Percentiles rank a stretch among this genome's conserved stretches.
Conservation (phyloP, 2,329 filamentous ascomycete genomes). For the Zopfia rhizophila region DNA sequence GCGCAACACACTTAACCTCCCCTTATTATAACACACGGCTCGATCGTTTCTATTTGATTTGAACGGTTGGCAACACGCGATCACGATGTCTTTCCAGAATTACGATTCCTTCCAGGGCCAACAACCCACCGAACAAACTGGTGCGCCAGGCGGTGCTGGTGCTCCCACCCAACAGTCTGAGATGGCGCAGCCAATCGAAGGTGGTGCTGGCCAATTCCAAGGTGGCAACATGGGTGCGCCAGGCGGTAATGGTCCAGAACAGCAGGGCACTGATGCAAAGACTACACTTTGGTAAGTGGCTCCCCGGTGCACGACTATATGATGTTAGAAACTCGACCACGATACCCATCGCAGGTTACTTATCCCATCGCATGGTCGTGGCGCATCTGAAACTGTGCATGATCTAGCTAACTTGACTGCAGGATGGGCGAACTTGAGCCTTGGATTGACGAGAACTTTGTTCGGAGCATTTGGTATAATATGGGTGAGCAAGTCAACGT, state of each 20-base stretch:
- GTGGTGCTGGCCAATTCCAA: conserved; percentile 61
- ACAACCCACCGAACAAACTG: conserved; percentile 62
- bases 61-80: neutral
- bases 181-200: conserved; percentile 68
- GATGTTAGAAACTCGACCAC: too few species aligned
- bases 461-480: conserved; percentile 93
- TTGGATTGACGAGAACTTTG: conserved; percentile 99
- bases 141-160: conserved; percentile 59
- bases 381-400: too few species aligned
- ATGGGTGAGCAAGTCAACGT: conserved; percentile 96
- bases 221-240: conserved; percentile 60
- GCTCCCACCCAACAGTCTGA: conserved; percentile 55
- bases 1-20: conserved; percentile 31
- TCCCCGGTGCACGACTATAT: conserved; percentile 5
- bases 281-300: conserved; percentile 63
- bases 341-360: too few species aligned
- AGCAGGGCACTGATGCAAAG: conserved; percentile 56
- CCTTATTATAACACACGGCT: conserved; percentile 12
- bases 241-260: conserved; percentile 47
- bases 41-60: neutral
- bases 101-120: conserved; percentile 72
- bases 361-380: neutral
- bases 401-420: conserved; percentile 34
- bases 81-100: conserved; percentile 73
- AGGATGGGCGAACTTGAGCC: conserved; percentile 99